These are phyloP conservation scores for Naganishia cerealis DNA, from an alignment of 1,284 basidiomycete genomes.

Conservation along the genomic window DNA sequence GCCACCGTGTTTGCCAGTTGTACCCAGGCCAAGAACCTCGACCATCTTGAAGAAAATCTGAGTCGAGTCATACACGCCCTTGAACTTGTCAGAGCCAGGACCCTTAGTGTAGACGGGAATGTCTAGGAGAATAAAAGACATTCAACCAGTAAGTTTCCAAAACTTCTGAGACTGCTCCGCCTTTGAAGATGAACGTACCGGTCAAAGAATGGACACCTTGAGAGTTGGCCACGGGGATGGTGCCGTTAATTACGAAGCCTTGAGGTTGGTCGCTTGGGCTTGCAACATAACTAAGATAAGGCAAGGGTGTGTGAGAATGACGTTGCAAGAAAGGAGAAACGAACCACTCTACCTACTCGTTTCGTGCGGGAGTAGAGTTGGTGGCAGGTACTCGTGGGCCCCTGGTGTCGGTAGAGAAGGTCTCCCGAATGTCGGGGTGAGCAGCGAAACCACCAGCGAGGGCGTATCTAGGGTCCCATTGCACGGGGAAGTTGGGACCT, in stretches of 20 bases:
- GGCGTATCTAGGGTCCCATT: constrained; percentile 51
- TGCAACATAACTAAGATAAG: constrained; percentile 44
- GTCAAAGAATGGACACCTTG: constrained; percentile 52
- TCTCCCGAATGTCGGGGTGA: constrained; percentile 50
- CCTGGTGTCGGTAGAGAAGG: constrained; percentile 43
- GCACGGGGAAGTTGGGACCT: constrained; percentile 52
- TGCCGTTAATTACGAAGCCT: constrained; percentile 53
- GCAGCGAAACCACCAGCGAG: constrained; percentile 47
- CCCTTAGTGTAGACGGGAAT: constrained; percentile 55
- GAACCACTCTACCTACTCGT: neutral
- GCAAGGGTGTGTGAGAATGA: neutral
- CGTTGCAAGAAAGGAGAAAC: neutral
- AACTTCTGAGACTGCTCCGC: neutral
- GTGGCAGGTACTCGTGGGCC: constrained; percentile 49
- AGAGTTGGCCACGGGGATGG: constrained; percentile 43
- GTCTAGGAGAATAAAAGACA: constrained; percentile 36
- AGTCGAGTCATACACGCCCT: constrained; percentile 48
- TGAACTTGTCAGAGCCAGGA: constrained; percentile 50
- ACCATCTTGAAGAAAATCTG: constrained; percentile 53
- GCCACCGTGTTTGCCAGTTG: neutral
- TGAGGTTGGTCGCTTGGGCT: constrained; percentile 50
- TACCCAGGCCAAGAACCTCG: constrained; percentile 46
- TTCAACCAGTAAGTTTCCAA: neutral
- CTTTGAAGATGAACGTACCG: neutral
- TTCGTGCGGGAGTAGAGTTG: constrained; percentile 36